Percentiles rank a stretch among this genome's conserved stretches.
Conservation (phyloP, 371 early-diverging fungal species). For the Dinochytrium kinnereticum region DNA sequence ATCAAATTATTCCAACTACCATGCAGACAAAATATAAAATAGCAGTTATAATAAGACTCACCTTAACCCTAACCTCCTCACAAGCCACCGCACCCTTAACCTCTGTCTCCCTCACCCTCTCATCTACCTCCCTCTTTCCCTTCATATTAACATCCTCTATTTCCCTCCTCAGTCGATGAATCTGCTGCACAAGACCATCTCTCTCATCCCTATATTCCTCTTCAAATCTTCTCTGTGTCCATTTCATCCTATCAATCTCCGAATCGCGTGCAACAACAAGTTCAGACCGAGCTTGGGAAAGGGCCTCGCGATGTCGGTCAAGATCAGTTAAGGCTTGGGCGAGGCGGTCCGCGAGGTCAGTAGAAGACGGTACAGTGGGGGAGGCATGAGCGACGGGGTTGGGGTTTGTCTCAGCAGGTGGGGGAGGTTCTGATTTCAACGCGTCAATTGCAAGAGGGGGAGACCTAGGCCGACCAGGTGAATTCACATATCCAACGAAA, state of each 20-base stretch:
- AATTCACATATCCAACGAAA: background rate
- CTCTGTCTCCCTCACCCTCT: background rate
- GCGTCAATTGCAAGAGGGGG: background rate
- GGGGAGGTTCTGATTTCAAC: background rate
- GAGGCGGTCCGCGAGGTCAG: background rate
- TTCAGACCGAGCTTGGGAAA: background rate
- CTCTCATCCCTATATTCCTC: background rate
- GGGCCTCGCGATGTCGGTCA: background rate
- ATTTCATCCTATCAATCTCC: constrained; percentile 7
- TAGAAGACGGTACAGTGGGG: background rate
- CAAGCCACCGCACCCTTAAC: background rate
- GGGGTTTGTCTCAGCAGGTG: background rate
- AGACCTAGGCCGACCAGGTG: background rate
- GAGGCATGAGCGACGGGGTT: background rate
- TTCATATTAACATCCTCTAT: background rate
- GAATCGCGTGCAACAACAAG: background rate
- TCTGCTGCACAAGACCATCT: background rate
- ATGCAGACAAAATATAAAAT: no score
- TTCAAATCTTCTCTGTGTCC: background rate
- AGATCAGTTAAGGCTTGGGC: background rate
- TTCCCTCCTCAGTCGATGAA: background rate
- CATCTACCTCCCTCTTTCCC: background rate
- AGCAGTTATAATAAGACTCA: background rate
- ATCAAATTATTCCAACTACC: no score
- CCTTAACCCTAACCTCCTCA: constrained; percentile 11